Evolutionary conservation across 345 rosid genomes (phyloP).

Genomic region (Eucalyptus melliodora): DNA sequence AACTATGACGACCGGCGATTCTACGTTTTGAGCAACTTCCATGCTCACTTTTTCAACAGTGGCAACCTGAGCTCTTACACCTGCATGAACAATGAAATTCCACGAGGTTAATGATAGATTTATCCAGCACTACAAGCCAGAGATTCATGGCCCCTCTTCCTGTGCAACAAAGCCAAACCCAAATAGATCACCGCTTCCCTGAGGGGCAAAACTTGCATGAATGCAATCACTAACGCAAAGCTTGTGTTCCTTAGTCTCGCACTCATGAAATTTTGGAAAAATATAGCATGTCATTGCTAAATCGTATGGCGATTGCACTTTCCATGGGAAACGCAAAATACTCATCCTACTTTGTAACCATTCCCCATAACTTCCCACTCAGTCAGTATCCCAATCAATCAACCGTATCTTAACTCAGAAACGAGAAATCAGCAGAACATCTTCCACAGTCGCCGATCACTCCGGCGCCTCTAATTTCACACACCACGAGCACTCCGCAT

Average conservation of each 20-base stretch:
- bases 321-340: neutral
- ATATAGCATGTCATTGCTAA: neutral
- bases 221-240: neutral
- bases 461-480: no score
- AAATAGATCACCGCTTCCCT: neutral
- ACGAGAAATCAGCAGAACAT: neutral
- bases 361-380: neutral
- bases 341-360: neutral
- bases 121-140: neutral
- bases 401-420: neutral
- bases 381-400: neutral
- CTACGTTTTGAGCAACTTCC: slow-evolving; percentile 31
- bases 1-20: slow-evolving; percentile 70
- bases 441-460: neutral
- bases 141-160: neutral
- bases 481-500: no score
- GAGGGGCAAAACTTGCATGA: neutral
- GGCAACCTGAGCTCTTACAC: slow-evolving; percentile 64
- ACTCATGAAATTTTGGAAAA: neutral
- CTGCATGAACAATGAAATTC: neutral
- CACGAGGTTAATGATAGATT: neutral
- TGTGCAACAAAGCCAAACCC: neutral
- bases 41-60: slow-evolving; percentile 31
- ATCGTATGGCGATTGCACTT: neutral
- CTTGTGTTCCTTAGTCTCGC: neutral